A percentile compares a stretch with the other conserved stretches of the same genome.
These are phyloP conservation scores for Silene coronaria DNA, from an alignment of 179 eudicot genomes.

Conservation along the genomic window DNA sequence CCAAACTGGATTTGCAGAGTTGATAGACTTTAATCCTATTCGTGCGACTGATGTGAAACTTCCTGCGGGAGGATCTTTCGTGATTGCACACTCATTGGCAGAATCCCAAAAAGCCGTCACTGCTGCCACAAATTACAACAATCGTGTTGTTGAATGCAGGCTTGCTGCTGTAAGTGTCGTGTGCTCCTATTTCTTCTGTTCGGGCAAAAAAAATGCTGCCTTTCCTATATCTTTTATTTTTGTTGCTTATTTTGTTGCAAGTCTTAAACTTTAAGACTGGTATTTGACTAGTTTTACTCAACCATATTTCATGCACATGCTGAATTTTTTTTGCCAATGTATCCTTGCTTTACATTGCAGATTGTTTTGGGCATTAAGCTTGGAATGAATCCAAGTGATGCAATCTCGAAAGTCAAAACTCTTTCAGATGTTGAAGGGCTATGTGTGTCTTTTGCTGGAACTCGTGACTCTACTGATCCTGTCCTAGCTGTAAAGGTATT, in stretches of 20 bases:
- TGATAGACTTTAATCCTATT: conserved; percentile 93
- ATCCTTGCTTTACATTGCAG: conserved; percentile 33
- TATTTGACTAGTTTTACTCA: not conserved
- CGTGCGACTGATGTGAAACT: conserved; percentile 97
- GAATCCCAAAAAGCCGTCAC: conserved; percentile 96
- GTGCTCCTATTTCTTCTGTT: not conserved
- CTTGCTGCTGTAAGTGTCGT: conserved; percentile 75
- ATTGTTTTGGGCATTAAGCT: conserved; percentile 80
- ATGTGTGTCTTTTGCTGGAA: conserved; percentile 72
- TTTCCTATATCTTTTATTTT: not conserved
- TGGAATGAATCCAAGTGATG: conserved; percentile 81
- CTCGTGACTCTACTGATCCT: conserved; percentile 77
- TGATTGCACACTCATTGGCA: conserved; percentile 93
- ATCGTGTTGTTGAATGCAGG: conserved; percentile 94
- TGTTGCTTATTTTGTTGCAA: not conserved
- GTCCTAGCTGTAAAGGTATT: conserved; percentile 84
- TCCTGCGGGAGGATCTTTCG: conserved; percentile 85
- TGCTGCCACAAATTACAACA: conserved; percentile 96
- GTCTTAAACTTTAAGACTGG: not conserved
- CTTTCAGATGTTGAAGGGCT: conserved; percentile 96
- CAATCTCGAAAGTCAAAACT: conserved; percentile 63
- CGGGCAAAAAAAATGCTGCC: not conserved
- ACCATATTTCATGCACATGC: not conserved
- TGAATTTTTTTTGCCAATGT: not conserved
- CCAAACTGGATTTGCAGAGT: conserved; percentile 74